Evolutionary conservation across 352 stramenopile species (phyloP).

Genomic region (Pythium sp.): DNA sequence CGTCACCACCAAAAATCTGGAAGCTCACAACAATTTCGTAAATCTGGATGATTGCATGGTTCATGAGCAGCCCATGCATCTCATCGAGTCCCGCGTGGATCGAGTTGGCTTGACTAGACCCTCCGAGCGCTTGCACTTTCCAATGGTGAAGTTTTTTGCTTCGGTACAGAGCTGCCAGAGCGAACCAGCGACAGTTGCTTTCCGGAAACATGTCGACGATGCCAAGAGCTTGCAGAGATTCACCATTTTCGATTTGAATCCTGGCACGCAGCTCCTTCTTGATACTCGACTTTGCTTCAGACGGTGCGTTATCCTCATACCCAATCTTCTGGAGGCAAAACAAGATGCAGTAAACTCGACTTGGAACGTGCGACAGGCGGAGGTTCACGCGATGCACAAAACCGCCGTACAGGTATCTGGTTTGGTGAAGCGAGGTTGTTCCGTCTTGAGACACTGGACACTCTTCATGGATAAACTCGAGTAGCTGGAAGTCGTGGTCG

Average conservation of each 20-base stretch:
- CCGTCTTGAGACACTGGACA: slow-evolving; percentile 33
- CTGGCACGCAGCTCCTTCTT: slow-evolving; percentile 10
- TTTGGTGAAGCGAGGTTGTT: slow-evolving; percentile 36
- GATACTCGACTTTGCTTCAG: not conserved
- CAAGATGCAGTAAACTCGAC: slow-evolving; percentile 50
- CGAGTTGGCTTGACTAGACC: slow-evolving; percentile 34
- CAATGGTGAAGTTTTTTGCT: slow-evolving; percentile 50
- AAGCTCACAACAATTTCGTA: slow-evolving; percentile 59
- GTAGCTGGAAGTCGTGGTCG: slow-evolving; percentile 57
- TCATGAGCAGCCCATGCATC: slow-evolving; percentile 46
- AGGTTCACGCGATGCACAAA: slow-evolving; percentile 53
- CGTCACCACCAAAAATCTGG: slow-evolving; percentile 8
- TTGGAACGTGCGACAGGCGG: slow-evolving; percentile 29
- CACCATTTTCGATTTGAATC: slow-evolving; percentile 54
- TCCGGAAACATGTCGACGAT: slow-evolving; percentile 39
- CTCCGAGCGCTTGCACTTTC: slow-evolving; percentile 47
- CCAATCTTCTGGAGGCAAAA: slow-evolving; percentile 43
- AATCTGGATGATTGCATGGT: slow-evolving; percentile 50
- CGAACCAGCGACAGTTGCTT: slow-evolving; percentile 42
- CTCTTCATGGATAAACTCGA: slow-evolving; percentile 61
- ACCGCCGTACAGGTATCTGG: slow-evolving; percentile 39
- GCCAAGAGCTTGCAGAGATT: slow-evolving; percentile 41
- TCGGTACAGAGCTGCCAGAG: slow-evolving; percentile 46
- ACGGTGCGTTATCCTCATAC: not conserved
- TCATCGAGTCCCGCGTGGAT: slow-evolving; percentile 52